These are phyloP conservation scores for Karstenula rhodostoma DNA, from an alignment of 2,329 filamentous ascomycete species.

Conservation along the genomic window DNA sequence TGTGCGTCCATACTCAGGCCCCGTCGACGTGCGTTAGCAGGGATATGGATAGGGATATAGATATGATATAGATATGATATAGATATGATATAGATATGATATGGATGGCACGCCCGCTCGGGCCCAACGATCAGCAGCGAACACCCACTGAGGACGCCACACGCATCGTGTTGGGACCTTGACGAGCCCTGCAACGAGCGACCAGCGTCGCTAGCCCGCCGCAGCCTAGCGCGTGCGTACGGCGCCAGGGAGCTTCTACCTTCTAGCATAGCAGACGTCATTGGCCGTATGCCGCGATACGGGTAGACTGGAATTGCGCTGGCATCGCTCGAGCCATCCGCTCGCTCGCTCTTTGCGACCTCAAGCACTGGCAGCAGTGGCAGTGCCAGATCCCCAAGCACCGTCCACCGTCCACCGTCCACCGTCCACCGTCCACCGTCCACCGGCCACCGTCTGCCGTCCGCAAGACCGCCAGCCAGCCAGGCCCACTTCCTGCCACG, in stretches of 20 bases:
- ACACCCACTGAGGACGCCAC: background rate
- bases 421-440: no score
- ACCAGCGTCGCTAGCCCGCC: background rate
- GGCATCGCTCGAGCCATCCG: slow-evolving; percentile 4
- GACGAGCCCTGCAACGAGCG: background rate
- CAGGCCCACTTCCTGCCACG: background rate
- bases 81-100: no score
- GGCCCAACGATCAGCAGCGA: background rate
- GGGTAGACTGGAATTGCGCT: background rate
- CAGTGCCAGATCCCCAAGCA: no score
- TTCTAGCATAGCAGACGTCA: background rate
- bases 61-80: no score
- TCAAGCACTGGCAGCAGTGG: background rate
- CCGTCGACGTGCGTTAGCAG: background rate
- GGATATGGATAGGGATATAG: no score
- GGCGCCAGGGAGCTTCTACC: background rate
- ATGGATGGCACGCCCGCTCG: no score
- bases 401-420: no score
- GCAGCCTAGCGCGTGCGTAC: background rate
- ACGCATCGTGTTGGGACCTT: background rate
- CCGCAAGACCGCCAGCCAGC: background rate
- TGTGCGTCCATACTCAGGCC: background rate
- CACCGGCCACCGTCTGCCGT: no score
- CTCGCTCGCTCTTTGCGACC: background rate
- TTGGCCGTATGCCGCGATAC: background rate